Percentiles rank a stretch among this genome's conserved stretches.
These are phyloP conservation scores for Clonostachys sp. DNA, from an alignment of 2,329 filamentous ascomycete species.

Conservation along the genomic window DNA sequence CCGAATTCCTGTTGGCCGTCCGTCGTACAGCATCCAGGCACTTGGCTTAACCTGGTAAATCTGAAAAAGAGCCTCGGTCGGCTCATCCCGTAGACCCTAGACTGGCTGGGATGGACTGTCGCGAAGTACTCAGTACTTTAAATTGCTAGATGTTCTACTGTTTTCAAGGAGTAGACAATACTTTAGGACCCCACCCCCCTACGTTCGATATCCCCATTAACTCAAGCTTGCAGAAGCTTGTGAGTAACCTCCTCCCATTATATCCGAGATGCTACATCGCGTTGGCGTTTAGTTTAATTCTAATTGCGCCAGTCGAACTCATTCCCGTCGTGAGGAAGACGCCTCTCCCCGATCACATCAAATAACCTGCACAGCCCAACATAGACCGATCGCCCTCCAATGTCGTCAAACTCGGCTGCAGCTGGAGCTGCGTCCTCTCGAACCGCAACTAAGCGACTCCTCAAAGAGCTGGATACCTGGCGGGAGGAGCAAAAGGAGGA, in stretches of 20 bases:
- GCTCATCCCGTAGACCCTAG: not conserved
- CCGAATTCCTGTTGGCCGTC: not conserved
- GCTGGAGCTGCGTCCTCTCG: conserved; percentile 25
- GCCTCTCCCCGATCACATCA: not conserved
- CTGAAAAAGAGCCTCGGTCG: not conserved
- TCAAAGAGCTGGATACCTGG: conserved; percentile 54
- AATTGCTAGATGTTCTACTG: too few relatives aligned
- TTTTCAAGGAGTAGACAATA: too few relatives aligned
- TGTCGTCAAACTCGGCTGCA: not conserved
- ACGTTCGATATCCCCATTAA: too few relatives aligned
- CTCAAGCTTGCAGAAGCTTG: too few relatives aligned
- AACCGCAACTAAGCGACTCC: conserved; percentile 49
- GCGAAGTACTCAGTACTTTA: too few relatives aligned
- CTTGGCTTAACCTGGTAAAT: not conserved
- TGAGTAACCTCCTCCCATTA: too few relatives aligned
- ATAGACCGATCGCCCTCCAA: not conserved
- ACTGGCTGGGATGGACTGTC: not conserved
- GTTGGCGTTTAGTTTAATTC: too few relatives aligned
- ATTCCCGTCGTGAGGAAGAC: too few relatives aligned
- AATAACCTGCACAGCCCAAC: not conserved
- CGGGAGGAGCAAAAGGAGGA: conserved; percentile 41
- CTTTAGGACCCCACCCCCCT: too few relatives aligned
- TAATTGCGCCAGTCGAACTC: too few relatives aligned
- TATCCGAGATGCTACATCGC: too few relatives aligned
- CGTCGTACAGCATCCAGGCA: not conserved